Evolutionary conservation across 2,329 filamentous ascomycete species (phyloP).

Genomic region (Thelonectria olida): DNA sequence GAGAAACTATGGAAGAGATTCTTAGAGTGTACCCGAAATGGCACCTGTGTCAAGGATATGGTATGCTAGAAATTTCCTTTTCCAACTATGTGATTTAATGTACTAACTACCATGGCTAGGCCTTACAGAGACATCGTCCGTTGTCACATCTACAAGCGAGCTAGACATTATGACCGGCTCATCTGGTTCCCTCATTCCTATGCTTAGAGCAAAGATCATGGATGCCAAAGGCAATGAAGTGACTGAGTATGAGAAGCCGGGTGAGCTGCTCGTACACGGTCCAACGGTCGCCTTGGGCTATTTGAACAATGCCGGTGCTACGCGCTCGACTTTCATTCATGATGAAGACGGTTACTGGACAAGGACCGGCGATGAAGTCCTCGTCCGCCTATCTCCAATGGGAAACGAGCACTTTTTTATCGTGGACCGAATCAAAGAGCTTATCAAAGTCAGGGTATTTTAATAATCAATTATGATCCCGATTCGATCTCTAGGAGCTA

Average conservation of each 20-base stretch:
- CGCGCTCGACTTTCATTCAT: slow-evolving; percentile 76
- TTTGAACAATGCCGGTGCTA: slow-evolving; percentile 84
- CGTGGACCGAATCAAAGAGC: slow-evolving; percentile 75
- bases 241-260: slow-evolving; percentile 73
- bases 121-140: slow-evolving; percentile 76
- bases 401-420: slow-evolving; percentile 85
- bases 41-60: slow-evolving; percentile 63
- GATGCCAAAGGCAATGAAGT: slow-evolving; percentile 73
- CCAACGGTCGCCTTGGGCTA: slow-evolving; percentile 84
- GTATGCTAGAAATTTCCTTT: not conserved
- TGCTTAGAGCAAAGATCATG: slow-evolving; percentile 69
- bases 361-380: slow-evolving; percentile 83
- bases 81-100: not conserved
- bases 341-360: slow-evolving; percentile 77
- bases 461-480: too few relatives aligned
- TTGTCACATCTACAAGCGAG: slow-evolving; percentile 64
- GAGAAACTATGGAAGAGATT: slow-evolving; percentile 71
- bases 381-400: slow-evolving; percentile 67
- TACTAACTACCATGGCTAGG: slow-evolving; percentile 50
- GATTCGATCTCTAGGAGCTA: too few relatives aligned
- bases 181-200: slow-evolving; percentile 72
- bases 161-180: slow-evolving; percentile 73
- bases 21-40: slow-evolving; percentile 69
- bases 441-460: slow-evolving; percentile 82
- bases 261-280: slow-evolving; percentile 80